Percentiles rank a stretch among this genome's conserved stretches.
Evolutionary conservation across 2,329 filamentous ascomycete genomes (phyloP).

Genomic region (Arthrobotrys megalospora): DNA sequence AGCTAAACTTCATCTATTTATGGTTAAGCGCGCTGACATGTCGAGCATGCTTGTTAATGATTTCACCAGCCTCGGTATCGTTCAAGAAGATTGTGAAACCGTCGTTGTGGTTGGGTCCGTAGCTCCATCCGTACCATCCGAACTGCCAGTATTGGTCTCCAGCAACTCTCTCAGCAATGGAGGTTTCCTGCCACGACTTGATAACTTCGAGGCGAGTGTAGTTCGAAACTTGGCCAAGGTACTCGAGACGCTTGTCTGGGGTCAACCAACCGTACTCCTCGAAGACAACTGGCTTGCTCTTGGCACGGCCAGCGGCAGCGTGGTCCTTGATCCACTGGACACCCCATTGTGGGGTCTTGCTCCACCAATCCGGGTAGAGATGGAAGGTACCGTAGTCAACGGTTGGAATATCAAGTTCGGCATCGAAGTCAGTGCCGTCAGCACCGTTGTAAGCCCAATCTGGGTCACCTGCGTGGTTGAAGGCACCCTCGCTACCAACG

Average conservation of each 20-base stretch:
- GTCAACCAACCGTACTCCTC: slow-evolving; percentile 74
- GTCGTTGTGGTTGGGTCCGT: slow-evolving; percentile 73
- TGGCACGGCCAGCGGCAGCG: slow-evolving; percentile 68
- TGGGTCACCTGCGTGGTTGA: slow-evolving; percentile 62
- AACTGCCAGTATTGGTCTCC: slow-evolving; percentile 74
- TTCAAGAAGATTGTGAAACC: slow-evolving; percentile 74
- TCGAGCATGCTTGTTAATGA: slow-evolving; percentile 70
- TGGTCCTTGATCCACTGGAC: slow-evolving; percentile 74
- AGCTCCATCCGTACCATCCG: slow-evolving; percentile 71
- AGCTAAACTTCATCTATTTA: slow-evolving; percentile 26
- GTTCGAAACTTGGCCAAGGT: slow-evolving; percentile 69
- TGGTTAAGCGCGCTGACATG: slow-evolving; percentile 67
- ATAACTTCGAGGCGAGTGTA: slow-evolving; percentile 70
- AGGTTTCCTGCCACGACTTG: slow-evolving; percentile 71
- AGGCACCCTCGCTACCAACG: slow-evolving; percentile 70
- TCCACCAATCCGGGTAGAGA: slow-evolving; percentile 74
- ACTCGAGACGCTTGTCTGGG: slow-evolving; percentile 70
- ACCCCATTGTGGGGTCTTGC: slow-evolving; percentile 71
- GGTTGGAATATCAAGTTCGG: slow-evolving; percentile 70
- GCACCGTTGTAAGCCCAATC: slow-evolving; percentile 68
- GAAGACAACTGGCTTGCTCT: slow-evolving; percentile 72
- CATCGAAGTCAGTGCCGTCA: slow-evolving; percentile 73
- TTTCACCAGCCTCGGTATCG: slow-evolving; percentile 69
- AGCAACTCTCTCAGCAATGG: slow-evolving; percentile 70
- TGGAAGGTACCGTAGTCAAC: slow-evolving; percentile 74